phyloP scores from a whole-genome alignment of 164 flowering plant species.

The Kingdonia uniflora region DNA sequence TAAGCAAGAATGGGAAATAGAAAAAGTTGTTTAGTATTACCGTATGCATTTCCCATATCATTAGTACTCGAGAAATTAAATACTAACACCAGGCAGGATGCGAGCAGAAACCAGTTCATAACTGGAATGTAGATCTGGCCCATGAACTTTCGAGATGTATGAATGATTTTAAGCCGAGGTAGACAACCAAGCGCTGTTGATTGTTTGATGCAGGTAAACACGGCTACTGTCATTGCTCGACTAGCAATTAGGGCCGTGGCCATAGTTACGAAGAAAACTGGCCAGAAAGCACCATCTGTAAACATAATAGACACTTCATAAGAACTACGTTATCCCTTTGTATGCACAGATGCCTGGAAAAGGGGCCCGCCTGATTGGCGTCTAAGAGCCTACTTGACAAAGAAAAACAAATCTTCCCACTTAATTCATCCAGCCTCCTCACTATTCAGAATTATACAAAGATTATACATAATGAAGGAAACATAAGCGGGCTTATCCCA shows the following conservation, averaged over 20 bases:
- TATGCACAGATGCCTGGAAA: too few species aligned
- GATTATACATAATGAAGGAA: too few species aligned
- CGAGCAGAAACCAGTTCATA: conserved; percentile 91
- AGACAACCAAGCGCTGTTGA: conserved; percentile 96
- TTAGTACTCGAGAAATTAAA: conserved; percentile 58
- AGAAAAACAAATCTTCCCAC: too few species aligned
- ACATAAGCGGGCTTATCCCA: too few species aligned
- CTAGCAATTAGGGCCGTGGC: conserved; percentile 93
- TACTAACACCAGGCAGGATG: conserved; percentile 55
- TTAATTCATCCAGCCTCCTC: too few species aligned
- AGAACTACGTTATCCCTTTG: too few species aligned
- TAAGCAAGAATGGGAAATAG: too few species aligned
- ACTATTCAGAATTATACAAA: too few species aligned
- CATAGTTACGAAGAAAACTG: conserved; percentile 74
- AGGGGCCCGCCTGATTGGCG: too few species aligned
- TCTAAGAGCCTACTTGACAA: too few species aligned
- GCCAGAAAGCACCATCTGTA: conserved; percentile 89
- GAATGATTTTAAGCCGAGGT: conserved; percentile 96
- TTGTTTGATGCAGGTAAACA: conserved; percentile 93
- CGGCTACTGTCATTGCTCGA: conserved; percentile 95
- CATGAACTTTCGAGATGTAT: conserved; percentile 94
- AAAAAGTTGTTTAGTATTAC: conserved; percentile 11
- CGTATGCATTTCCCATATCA: conserved; percentile 91
- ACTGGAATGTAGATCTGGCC: conserved; percentile 97
- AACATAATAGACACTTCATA: conserved; percentile 4